phyloP scores from a whole-genome alignment of 176 grass and related monocot genomes.

The Triticum turgidum region DNA sequence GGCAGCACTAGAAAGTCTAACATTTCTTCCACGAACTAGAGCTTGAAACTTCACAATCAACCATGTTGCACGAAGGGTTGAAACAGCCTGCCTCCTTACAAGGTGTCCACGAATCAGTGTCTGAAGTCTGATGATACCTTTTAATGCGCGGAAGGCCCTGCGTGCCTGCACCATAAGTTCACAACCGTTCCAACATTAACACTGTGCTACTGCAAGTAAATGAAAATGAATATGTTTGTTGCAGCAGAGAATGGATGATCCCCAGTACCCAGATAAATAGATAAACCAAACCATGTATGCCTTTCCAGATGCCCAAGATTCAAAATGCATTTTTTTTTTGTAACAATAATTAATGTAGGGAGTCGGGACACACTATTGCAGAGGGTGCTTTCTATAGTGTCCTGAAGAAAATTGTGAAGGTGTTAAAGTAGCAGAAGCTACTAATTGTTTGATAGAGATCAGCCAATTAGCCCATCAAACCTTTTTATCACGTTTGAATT shows the following conservation, averaged over 20 bases:
- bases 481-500: not conserved
- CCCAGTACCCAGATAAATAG: not conserved
- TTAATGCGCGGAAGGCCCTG: conserved; percentile 77
- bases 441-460: not conserved
- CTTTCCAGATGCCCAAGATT: not conserved
- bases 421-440: conserved; percentile 1
- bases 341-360: not conserved
- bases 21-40: conserved; percentile 68
- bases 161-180: conserved; percentile 60
- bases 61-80: conserved; percentile 65
- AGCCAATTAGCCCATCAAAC: not conserved
- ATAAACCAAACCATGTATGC: no score
- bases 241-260: not conserved
- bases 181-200: conserved; percentile 24
- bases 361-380: not conserved
- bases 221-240: not conserved
- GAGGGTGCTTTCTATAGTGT: conserved; percentile 3
- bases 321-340: not conserved
- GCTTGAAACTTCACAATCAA: conserved; percentile 79
- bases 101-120: conserved; percentile 90
- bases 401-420: not conserved
- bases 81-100: conserved; percentile 86
- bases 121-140: conserved; percentile 95
- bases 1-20: conserved; percentile 40
- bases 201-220: not conserved